Conservation (phyloP, 75 land plant genomes). For the Cupressus sempervirens region DNA sequence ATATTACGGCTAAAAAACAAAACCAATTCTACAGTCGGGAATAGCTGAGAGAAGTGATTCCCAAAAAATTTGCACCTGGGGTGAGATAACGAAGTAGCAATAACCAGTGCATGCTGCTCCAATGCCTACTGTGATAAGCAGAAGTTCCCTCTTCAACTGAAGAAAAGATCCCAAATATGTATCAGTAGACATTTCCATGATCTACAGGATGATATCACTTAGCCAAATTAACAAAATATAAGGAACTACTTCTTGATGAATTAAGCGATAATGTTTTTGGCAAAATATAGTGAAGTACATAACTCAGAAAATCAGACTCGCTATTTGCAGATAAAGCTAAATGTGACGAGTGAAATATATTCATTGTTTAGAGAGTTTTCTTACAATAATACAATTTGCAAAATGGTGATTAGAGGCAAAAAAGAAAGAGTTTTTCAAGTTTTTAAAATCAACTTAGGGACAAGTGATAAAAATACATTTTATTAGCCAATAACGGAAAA, state of each 20-base stretch:
- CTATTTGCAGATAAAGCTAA: background rate
- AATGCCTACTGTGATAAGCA: constrained; percentile 63
- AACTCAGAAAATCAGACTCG: background rate
- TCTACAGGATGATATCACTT: background rate
- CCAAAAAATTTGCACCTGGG: constrained; percentile 48
- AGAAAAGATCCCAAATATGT: constrained; percentile 1
- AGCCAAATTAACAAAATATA: background rate
- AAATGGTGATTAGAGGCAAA: background rate
- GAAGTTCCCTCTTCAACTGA: constrained; percentile 83
- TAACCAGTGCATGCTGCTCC: constrained; percentile 71
- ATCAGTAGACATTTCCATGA: background rate
- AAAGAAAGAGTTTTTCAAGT: background rate
- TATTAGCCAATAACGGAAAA: background rate
- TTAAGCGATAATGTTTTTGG: background rate
- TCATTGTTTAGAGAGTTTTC: background rate
- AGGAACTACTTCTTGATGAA: background rate
- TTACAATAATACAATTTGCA: background rate
- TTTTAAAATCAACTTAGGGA: background rate
- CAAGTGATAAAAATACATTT: background rate
- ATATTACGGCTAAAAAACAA: background rate
- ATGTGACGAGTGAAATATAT: background rate
- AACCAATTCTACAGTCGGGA: background rate
- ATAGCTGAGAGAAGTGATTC: background rate
- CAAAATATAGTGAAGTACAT: background rate
- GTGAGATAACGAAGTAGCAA: constrained; percentile 55